phyloP scores from a whole-genome alignment of 2,329 filamentous ascomycete species.

The Thielaviopsis cerberus region DNA sequence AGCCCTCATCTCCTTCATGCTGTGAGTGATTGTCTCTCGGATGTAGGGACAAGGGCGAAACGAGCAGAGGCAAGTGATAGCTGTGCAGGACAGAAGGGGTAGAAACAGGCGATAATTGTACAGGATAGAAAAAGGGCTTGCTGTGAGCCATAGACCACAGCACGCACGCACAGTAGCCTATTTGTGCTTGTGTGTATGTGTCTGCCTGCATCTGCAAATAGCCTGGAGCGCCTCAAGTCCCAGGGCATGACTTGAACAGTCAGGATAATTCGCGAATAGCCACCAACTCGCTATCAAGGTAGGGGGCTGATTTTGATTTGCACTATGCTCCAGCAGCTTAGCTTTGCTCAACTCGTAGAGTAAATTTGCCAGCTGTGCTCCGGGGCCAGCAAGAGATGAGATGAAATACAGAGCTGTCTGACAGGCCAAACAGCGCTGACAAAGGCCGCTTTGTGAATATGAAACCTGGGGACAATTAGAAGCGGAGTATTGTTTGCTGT shows the following conservation, averaged over 20 bases:
- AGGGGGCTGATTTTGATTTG: not conserved
- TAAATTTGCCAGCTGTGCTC: not conserved
- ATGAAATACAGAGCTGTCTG: not conserved
- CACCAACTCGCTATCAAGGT: not conserved
- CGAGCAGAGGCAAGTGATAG: not conserved
- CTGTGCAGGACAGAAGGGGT: too few relatives aligned
- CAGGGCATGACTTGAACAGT: not conserved
- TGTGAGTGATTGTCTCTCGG: not conserved
- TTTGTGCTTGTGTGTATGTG: too few relatives aligned
- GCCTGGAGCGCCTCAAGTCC: not conserved
- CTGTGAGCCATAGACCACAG: too few relatives aligned
- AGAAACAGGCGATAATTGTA: too few relatives aligned
- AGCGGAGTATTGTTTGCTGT: not conserved
- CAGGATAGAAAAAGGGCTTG: too few relatives aligned
- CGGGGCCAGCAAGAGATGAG: not conserved
- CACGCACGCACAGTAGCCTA: too few relatives aligned
- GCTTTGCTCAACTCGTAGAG: not conserved
- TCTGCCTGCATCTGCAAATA: too few relatives aligned
- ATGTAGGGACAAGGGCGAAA: not conserved
- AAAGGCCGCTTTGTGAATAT: not conserved
- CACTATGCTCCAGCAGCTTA: not conserved
- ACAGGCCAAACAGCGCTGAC: not conserved
- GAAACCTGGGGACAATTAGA: not conserved
- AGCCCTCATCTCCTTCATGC: not conserved
- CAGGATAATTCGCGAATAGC: not conserved